Evolutionary conservation across 176 grass and related monocot genomes (phyloP).

Genomic region (Cocos nucifera): DNA sequence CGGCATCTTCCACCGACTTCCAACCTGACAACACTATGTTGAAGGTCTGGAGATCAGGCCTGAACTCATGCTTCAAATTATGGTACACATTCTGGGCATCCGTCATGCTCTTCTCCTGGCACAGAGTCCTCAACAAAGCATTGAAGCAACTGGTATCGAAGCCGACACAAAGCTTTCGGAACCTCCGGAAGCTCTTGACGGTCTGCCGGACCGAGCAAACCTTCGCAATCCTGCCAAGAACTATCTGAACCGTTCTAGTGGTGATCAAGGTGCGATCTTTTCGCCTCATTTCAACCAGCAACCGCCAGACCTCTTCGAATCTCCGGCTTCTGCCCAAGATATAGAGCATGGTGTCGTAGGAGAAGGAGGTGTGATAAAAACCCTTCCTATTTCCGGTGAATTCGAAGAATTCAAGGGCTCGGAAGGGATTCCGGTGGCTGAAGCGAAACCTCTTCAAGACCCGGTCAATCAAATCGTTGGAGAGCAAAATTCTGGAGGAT

Average conservation of each 20-base stretch:
- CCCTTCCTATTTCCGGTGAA: slow-evolving; percentile 34
- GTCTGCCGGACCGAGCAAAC: slow-evolving; percentile 72
- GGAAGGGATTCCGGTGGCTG: slow-evolving; percentile 62
- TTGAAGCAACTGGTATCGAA: slow-evolving; percentile 54
- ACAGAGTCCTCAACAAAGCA: slow-evolving; percentile 73
- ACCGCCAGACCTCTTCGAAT: slow-evolving; percentile 48
- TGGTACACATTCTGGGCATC: slow-evolving; percentile 86
- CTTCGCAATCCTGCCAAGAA: slow-evolving; percentile 79
- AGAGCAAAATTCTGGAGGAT: slow-evolving; percentile 32
- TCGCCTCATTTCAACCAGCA: slow-evolving; percentile 30
- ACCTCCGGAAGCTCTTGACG: slow-evolving; percentile 55
- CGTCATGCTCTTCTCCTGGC: slow-evolving; percentile 90
- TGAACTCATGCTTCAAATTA: slow-evolving; percentile 70
- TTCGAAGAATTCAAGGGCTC: slow-evolving; percentile 64
- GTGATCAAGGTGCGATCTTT: slow-evolving; percentile 46
- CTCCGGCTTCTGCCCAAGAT: slow-evolving; percentile 62
- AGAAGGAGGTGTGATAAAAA: slow-evolving; percentile 48
- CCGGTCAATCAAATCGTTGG: slow-evolving; percentile 48
- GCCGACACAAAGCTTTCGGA: slow-evolving; percentile 38
- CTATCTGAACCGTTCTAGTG: slow-evolving; percentile 53
- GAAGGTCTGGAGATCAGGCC: slow-evolving; percentile 59
- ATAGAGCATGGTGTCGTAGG: slow-evolving; percentile 77
- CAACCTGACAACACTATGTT: slow-evolving; percentile 85
- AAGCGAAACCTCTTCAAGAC: slow-evolving; percentile 73
- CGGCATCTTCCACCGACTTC: slow-evolving; percentile 77